phyloP scores from a whole-genome alignment of 768 basidiomycete species.

The Ramaria rubella region DNA sequence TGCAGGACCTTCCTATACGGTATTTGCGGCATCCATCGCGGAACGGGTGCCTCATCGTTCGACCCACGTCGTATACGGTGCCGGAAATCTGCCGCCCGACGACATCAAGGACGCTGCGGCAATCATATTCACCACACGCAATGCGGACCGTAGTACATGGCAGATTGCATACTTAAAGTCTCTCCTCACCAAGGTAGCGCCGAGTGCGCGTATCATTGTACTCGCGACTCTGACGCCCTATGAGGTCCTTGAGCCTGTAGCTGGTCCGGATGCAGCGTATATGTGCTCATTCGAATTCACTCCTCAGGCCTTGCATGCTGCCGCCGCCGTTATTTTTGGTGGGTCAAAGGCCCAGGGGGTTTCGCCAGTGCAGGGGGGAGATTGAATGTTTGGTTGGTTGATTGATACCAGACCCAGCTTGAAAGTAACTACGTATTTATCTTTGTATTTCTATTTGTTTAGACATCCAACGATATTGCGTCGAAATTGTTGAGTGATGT shows the following conservation, averaged over 20 bases:
- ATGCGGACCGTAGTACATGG: conserved; percentile 48
- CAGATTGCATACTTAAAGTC: conserved; percentile 38
- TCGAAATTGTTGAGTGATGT: no score
- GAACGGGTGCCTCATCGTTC: conserved; percentile 18
- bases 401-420: neutral
- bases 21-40: conserved; percentile 38
- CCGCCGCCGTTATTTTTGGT: conserved; percentile 39
- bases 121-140: conserved; percentile 52
- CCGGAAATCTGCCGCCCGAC: conserved; percentile 10
- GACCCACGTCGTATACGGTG: conserved; percentile 43
- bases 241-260: conserved; percentile 35
- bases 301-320: conserved; percentile 39
- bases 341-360: conserved; percentile 21
- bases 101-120: conserved; percentile 7
- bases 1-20: conserved; percentile 47
- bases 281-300: conserved; percentile 59
- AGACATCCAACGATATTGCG: no score
- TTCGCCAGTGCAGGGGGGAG: conserved; percentile 22
- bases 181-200: conserved; percentile 20
- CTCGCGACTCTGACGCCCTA: conserved; percentile 64
- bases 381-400: neutral
- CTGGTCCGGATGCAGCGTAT: conserved; percentile 21
- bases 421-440: no score
- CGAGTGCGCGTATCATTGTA: conserved; percentile 33
- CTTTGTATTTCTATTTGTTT: no score